phyloP scores from a whole-genome alignment of 768 basidiomycete species.

The Tremella fuciformis region DNA sequence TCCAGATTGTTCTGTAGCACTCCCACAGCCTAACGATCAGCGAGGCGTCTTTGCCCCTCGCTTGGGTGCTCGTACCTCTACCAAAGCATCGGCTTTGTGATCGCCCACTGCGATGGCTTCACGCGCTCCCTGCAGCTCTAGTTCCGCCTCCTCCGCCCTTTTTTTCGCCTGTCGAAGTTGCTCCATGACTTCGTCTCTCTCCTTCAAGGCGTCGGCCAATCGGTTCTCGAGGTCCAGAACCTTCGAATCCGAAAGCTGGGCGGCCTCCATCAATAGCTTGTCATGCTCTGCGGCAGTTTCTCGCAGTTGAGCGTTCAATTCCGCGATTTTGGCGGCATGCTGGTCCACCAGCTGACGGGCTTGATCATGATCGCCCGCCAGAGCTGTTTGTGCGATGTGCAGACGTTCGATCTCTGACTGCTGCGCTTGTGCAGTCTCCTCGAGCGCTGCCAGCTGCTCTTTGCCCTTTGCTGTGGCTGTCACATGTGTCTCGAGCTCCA shows the following conservation, averaged over 20 bases:
- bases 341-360: background rate
- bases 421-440: background rate
- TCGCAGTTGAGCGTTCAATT: slow-evolving; percentile 7
- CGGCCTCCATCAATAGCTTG: slow-evolving; percentile 5
- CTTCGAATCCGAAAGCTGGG: slow-evolving; percentile 9
- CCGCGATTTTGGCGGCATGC: slow-evolving; percentile 4
- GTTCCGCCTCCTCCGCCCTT: background rate
- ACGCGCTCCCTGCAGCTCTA: background rate
- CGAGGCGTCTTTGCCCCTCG: background rate
- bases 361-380: too few species aligned
- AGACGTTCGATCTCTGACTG: background rate
- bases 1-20: background rate
- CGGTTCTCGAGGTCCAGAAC: background rate
- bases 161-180: background rate
- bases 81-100: slow-evolving; percentile 4
- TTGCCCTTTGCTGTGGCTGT: background rate
- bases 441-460: background rate
- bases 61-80: background rate
- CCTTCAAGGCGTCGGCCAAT: slow-evolving; percentile 3
- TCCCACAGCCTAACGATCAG: background rate
- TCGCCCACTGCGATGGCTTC: background rate
- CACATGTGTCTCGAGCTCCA: slow-evolving; percentile 7
- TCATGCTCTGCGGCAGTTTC: slow-evolving; percentile 11
- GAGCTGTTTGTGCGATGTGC: background rate
- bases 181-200: background rate